Percentiles rank a stretch among this genome's conserved stretches.
These are phyloP conservation scores for Limnanthes douglasii DNA, from an alignment of 345 rosid species.

Conservation along the genomic window DNA sequence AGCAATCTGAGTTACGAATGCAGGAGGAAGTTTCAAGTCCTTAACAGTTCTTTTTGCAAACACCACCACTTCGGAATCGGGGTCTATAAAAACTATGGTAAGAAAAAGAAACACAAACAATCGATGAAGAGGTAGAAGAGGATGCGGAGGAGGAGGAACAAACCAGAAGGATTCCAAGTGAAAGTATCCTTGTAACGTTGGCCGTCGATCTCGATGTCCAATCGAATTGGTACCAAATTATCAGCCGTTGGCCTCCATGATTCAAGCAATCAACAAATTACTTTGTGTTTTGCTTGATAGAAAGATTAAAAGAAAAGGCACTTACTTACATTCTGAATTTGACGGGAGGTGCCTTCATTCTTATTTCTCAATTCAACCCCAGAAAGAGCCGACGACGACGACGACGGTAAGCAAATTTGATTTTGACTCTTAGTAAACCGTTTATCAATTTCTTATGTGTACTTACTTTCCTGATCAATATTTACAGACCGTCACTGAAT, in stretches of 20 bases:
- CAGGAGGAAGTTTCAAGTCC: conserved; percentile 86
- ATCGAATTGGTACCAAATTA: conserved; percentile 76
- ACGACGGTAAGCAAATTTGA: no score
- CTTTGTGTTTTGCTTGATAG: no score
- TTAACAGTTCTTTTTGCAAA: conserved; percentile 85
- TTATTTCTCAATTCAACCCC: conserved; percentile 1
- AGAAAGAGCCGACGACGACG: no score
- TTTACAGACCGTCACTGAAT: no score
- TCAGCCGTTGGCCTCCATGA: conserved; percentile 69
- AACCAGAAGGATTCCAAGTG: conserved; percentile 96
- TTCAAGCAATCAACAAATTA: not conserved
- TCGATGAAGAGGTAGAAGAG: conserved; percentile 1
- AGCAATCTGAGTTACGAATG: conserved; percentile 62
- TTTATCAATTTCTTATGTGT: no score
- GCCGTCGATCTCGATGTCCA: conserved; percentile 86
- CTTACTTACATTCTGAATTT: conserved; percentile 73
- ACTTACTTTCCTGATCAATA: no score
- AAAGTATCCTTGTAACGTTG: conserved; percentile 82
- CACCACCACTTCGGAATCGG: conserved; percentile 70
- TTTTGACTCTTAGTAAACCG: no score
- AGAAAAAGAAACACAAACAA: not conserved
- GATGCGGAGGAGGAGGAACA: conserved; percentile 1
- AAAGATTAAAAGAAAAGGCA: conserved; percentile 5
- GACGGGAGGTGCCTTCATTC: conserved; percentile 27
- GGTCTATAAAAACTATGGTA: conserved; percentile 27